Evolutionary conservation across 257 asterid species (phyloP), one percentile per base, ranked within the genome.

Genomic region (Plectranthus barbatus): DNA sequence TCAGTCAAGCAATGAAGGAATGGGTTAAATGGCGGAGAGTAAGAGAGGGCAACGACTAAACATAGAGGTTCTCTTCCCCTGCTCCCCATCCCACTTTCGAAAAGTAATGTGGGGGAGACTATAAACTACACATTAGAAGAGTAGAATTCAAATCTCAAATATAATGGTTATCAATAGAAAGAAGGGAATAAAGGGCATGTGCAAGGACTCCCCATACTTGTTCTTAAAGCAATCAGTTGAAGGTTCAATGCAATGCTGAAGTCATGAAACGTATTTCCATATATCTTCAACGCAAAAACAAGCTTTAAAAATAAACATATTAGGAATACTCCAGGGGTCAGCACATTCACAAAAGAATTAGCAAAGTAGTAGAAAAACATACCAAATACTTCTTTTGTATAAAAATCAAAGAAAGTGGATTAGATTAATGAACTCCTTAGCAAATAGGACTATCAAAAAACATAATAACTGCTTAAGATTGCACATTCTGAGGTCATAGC

Each of bases 281-380:
- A 37, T 31, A 42, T 53, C 51, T 10, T 26, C n/a, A 7, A 51
- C 13, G 50, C 63, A 50, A 12, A 19, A 33, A 19, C 3, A 69
- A 31, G 37, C 60, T 49, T 48, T 15, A 24, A 14, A 3, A 64
- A 64, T 6, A 47, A 19, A 47, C 40, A 1, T 24, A 58, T 24
- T 39, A 34, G 14, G 14, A 39, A n/a, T 29, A 31, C 24, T 31
- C 42, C 24, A 50, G 39, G 45, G 64, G 55, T 54, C 57, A 29
- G 49, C 58, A 39, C 46, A 58, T 31, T 56, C 62, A 64, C 62
- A 49, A 33, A 44, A 44, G 46, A 57, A 72, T n/a, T 52, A 6
- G 19, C 23, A 31, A 29, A 48, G n/a, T 46, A 13, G 31, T 31
- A 50, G 53, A 62, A 55, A 52, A 34, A 61, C 45, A 23, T 39